Percentiles rank a stretch among this genome's conserved stretches.
These are phyloP conservation scores for Cryptococcus sp. DNA, from an alignment of 1,284 basidiomycete species.

Conservation along the genomic window DNA sequence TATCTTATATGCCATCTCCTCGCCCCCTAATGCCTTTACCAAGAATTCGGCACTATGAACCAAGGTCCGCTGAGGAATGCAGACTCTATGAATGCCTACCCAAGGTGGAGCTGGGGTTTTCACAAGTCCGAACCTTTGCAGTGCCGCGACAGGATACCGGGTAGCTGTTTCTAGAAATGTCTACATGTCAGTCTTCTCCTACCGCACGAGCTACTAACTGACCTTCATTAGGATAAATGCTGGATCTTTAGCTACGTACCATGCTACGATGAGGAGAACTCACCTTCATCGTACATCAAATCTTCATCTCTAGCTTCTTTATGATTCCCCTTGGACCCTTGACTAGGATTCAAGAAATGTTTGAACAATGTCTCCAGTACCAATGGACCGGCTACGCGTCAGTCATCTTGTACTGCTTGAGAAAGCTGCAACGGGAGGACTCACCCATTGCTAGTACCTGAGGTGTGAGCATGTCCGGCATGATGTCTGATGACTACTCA, in stretches of 20 bases:
- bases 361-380: slow-evolving; percentile 73
- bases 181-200: slow-evolving; percentile 39
- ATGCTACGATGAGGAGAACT: slow-evolving; percentile 9
- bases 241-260: slow-evolving; percentile 15
- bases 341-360: slow-evolving; percentile 63
- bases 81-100: slow-evolving; percentile 70
- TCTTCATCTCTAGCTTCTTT: slow-evolving; percentile 63
- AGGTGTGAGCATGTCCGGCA: slow-evolving; percentile 40
- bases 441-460: slow-evolving; percentile 32
- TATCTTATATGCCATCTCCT: slow-evolving; percentile 64
- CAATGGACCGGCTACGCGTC: slow-evolving; percentile 56
- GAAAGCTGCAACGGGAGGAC: slow-evolving; percentile 1
- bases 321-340: slow-evolving; percentile 17
- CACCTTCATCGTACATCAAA: slow-evolving; percentile 69
- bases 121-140: slow-evolving; percentile 80
- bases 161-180: slow-evolving; percentile 59
- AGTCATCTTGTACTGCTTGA: not conserved
- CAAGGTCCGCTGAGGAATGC: slow-evolving; percentile 62
- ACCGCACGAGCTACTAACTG: slow-evolving; percentile 15
- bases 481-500: too few relatives aligned
- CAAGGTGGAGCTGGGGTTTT: slow-evolving; percentile 83
- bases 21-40: slow-evolving; percentile 77
- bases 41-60: slow-evolving; percentile 72
- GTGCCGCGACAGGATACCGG: slow-evolving; percentile 74
- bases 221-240: slow-evolving; percentile 77